Evolutionary conservation across 129 eudicot species (phyloP).

Genomic region (Pseudognaphalium luteoalbum): DNA sequence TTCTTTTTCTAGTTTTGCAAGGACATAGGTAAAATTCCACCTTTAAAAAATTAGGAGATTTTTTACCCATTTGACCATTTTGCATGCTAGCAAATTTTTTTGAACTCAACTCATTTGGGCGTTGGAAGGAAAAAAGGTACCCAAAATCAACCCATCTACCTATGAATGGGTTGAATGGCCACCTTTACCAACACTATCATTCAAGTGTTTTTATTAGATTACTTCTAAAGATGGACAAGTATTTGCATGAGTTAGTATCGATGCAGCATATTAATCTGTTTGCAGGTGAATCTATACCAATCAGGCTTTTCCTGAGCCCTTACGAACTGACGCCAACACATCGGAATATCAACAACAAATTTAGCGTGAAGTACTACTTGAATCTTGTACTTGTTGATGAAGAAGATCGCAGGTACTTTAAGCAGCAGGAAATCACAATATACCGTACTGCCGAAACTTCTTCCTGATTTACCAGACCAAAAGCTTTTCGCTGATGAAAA

Average conservation of each 20-base stretch:
- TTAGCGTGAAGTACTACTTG: constrained; percentile 89
- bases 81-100: background rate
- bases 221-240: background rate
- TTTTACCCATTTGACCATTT: background rate
- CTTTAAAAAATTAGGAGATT: background rate
- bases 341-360: constrained; percentile 92
- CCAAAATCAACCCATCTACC: background rate
- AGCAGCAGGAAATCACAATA: constrained; percentile 92
- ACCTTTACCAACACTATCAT: background rate
- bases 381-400: constrained; percentile 98
- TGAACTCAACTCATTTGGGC: background rate
- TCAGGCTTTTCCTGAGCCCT: constrained; percentile 91
- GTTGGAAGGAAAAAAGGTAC: background rate
- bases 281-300: constrained; percentile 95
- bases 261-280: background rate
- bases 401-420: constrained; percentile 96
- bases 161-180: too few species aligned
- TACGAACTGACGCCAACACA: constrained; percentile 96
- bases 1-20: background rate
- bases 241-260: background rate
- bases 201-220: background rate
- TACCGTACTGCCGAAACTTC: constrained; percentile 69
- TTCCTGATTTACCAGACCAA: constrained; percentile 32
- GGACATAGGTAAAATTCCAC: background rate
- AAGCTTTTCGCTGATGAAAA: background rate